Conservation (phyloP, 345 rosid genomes). For the Arabis alpina region DNA sequence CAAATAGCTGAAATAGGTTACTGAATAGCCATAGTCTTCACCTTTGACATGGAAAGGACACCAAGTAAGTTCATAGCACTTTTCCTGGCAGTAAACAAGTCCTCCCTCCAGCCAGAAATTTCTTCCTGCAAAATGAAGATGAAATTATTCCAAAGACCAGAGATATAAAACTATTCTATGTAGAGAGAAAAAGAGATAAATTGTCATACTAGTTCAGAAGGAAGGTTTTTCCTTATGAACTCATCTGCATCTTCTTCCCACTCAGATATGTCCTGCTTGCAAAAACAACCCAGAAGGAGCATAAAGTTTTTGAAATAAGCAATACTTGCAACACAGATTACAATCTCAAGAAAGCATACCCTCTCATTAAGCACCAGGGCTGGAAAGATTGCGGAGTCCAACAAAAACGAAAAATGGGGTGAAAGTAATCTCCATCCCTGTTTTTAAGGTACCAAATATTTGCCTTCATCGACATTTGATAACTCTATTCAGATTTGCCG, state of each 20-base stretch:
- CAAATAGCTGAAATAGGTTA: conserved; percentile 24
- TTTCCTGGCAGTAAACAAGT: conserved; percentile 83
- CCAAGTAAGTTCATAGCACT: conserved; percentile 87
- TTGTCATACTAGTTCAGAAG: conserved; percentile 75
- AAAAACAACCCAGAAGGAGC: conserved; percentile 23
- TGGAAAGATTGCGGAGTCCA: conserved; percentile 84
- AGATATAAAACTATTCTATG: conserved; percentile 18
- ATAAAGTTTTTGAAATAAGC: conserved; percentile 27
- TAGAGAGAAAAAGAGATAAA: conserved; percentile 20
- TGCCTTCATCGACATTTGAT: conserved; percentile 20
- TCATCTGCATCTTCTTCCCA: conserved; percentile 95
- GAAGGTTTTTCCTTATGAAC: conserved; percentile 80
- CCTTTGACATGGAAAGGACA: conserved; percentile 82
- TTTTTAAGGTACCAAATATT: conserved; percentile 37
- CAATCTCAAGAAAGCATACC: conserved; percentile 47
- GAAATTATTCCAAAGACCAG: conserved; percentile 8
- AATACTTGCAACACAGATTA: conserved; percentile 24
- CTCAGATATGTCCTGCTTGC: conserved; percentile 71
- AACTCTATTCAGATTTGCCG: conserved; percentile 23
- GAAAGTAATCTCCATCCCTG: conserved; percentile 96
- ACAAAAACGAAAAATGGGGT: conserved; percentile 70
- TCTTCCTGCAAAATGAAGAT: conserved; percentile 58
- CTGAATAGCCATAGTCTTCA: conserved; percentile 35
- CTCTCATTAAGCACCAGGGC: conserved; percentile 72
- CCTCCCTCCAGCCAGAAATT: conserved; percentile 93